These are phyloP conservation scores for Wickerhamiella hasegawae DNA, from an alignment of 805 yeast genomes.

Conservation along the genomic window DNA sequence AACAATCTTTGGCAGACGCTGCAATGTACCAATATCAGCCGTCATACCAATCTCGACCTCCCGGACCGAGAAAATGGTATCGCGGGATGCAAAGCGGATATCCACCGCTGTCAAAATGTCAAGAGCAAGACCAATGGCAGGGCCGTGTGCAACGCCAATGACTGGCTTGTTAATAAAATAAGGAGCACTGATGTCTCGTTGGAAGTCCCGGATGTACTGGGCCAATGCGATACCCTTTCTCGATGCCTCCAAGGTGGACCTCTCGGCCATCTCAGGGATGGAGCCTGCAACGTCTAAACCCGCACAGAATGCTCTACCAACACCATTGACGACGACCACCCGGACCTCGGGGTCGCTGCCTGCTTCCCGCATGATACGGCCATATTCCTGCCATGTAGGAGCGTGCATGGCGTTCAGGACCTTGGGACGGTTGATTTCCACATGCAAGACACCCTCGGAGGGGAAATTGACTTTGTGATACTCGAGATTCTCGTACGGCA, in stretches of 20 bases:
- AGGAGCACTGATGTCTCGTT: constrained; percentile 29
- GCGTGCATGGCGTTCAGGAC: constrained; percentile 42
- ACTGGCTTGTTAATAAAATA: constrained; percentile 30
- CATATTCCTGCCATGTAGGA: constrained; percentile 40
- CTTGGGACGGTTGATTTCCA: constrained; percentile 47
- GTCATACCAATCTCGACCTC: constrained; percentile 62
- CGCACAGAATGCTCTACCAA: constrained; percentile 41
- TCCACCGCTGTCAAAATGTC: constrained; percentile 47
- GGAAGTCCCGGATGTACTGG: constrained; percentile 38
- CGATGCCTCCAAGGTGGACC: constrained; percentile 14
- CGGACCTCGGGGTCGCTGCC: constrained; percentile 31
- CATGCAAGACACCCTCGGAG: constrained; percentile 34
- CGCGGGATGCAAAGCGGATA: constrained; percentile 39
- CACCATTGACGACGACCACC: constrained; percentile 41
- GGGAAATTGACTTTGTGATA: constrained; percentile 35
- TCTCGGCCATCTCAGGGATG: constrained; percentile 9
- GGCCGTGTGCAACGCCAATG: constrained; percentile 51
- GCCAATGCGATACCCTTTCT: constrained; percentile 20
- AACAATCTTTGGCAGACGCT: constrained; percentile 40
- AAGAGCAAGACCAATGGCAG: constrained; percentile 47
- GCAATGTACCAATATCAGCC: constrained; percentile 68
- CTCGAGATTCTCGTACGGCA: constrained; percentile 11
- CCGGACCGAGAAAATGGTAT: constrained; percentile 39
- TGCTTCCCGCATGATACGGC: constrained; percentile 30
- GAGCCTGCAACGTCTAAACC: constrained; percentile 41